These are phyloP conservation scores for Pezicula rhizophila DNA, from an alignment of 2,329 filamentous ascomycete genomes.

Conservation along the genomic window DNA sequence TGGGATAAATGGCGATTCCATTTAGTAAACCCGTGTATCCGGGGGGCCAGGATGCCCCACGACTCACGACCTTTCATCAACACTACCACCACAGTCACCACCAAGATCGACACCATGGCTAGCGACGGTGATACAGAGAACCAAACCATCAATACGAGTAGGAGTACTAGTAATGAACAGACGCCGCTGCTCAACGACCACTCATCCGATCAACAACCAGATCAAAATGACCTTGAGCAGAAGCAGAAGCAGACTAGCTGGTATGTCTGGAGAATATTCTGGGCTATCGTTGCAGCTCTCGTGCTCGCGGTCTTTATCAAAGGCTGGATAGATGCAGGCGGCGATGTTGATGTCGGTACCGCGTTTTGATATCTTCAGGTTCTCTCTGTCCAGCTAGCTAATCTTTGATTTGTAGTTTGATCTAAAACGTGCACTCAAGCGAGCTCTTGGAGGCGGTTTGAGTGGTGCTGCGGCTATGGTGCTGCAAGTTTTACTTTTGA, in stretches of 20 bases:
- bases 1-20: no score
- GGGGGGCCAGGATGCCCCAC: no score
- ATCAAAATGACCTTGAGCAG: slow-evolving; percentile 8
- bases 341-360: slow-evolving; percentile 32
- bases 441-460: slow-evolving; percentile 39
- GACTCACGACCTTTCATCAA: no score
- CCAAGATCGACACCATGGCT: background rate
- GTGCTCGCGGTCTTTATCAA: slow-evolving; percentile 36
- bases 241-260: slow-evolving; percentile 14
- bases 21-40: no score
- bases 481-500: slow-evolving; percentile 39
- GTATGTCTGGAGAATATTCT: slow-evolving; percentile 32
- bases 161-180: slow-evolving; percentile 8
- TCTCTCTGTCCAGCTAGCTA: background rate
- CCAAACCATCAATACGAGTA: background rate
- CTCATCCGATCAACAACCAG: slow-evolving; percentile 3
- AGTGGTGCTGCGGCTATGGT: slow-evolving; percentile 44
- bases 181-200: slow-evolving; percentile 19
- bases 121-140: background rate
- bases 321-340: slow-evolving; percentile 37
- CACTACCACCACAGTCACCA: no score
- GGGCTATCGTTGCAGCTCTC: slow-evolving; percentile 27
- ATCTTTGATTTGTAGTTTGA: slow-evolving; percentile 32
- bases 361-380: background rate
- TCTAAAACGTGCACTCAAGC: slow-evolving; percentile 35